Base-by-base conservation (phyloP, 352 stramenopile species). In the Globisporangium cederbergense region DNA sequence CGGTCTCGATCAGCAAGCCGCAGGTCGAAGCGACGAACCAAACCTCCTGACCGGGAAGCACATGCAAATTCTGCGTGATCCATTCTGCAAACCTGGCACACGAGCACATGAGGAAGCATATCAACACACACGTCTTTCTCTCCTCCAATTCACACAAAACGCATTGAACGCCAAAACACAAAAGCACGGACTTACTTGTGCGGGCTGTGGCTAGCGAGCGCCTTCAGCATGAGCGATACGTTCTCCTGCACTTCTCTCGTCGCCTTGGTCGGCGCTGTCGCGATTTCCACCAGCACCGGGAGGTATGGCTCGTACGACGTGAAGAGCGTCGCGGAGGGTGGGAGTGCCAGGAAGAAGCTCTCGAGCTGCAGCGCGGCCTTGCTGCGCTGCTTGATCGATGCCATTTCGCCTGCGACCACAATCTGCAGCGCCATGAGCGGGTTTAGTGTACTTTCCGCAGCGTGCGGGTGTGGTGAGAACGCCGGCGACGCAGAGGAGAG, bases 11-110 rank as follows among this genome's bases (percentile, higher is more conserved):
- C 55, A 88, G 45, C n/a, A 86, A 52, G 9, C 64, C 52, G 20
- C 68, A 80, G 43, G 67, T 82, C 78, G 78, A 88, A 18, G 85
- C 73, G 20, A 89, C 67, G 11, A 85, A 68, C 76, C 76, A 86
- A 9, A 62, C 63, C 22, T 88, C 75, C 34, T 78, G 70, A 7
- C 75, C 73, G 2, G 76, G 25, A 25, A 78, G 66, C 11, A 61
- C 58, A 43, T 81, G 73, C 14, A 74, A 6, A n/a, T 67, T 56
- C 60, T 73, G 69, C 13, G 70, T 59, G 22, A 86, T 78, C 80
- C 80, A 89, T n/a, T 89, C 75, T 25, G 65, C 60, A 30, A 81
- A 79, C 16, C 68, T 75, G 58, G 18, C 22, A 28, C 36, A 47
- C 7, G 30, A 52, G 38, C 43, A 53, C 51, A 43, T 11, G 20